phyloP scores from a whole-genome alignment of 306 rosid genomes.

The Dryas octopetala region DNA sequence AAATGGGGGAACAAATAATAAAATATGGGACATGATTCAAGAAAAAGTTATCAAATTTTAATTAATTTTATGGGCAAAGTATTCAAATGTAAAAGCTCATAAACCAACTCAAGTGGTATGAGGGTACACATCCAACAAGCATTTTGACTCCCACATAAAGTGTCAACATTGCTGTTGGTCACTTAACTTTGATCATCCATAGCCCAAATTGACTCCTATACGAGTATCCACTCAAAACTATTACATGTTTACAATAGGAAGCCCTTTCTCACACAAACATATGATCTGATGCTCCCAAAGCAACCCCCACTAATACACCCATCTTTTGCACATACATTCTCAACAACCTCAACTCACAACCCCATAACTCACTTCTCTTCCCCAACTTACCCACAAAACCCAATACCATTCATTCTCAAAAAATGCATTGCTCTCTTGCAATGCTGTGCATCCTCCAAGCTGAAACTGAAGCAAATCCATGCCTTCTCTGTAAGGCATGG shows the following conservation, averaged over 20 bases:
- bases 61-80: no score
- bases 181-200: no score
- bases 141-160: no score
- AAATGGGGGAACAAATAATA: no score
- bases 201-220: no score
- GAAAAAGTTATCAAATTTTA: no score
- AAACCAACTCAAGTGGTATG: no score
- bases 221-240: background rate
- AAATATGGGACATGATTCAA: no score
- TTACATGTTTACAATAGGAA: background rate
- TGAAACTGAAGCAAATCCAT: slow-evolving; percentile 40
- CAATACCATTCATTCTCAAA: slow-evolving; percentile 3
- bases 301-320: slow-evolving; percentile 8
- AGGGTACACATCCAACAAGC: no score
- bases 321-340: background rate
- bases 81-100: no score
- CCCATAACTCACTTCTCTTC: background rate
- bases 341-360: background rate
- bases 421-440: slow-evolving; percentile 41
- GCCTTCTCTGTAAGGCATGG: slow-evolving; percentile 47
- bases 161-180: no score
- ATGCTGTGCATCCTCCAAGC: slow-evolving; percentile 31
- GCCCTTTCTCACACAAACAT: background rate
- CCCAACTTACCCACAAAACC: slow-evolving; percentile 5
- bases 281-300: slow-evolving; percentile 30